Conservation (phyloP, 129 eudicot species). For the Flaveria sonorensis region DNA sequence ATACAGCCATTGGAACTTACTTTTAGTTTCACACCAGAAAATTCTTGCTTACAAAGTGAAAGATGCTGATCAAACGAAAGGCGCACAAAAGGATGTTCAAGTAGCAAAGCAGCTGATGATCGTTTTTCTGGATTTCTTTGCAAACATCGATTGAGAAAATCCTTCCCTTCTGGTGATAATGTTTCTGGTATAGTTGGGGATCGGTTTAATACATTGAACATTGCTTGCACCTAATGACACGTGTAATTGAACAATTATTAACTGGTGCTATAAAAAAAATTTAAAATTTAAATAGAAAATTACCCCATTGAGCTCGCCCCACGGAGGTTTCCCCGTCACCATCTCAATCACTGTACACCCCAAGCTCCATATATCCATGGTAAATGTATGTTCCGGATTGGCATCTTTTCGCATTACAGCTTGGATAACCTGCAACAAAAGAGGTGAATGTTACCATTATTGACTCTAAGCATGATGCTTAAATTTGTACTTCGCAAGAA, state of each 20-base stretch:
- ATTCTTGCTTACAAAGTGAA: conserved; percentile 45
- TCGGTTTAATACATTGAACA: conserved; percentile 71
- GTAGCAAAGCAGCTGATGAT: conserved; percentile 66
- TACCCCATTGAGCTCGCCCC: conserved; percentile 72
- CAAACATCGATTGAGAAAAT: conserved; percentile 67
- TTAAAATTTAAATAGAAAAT: conserved; percentile 3
- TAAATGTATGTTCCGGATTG: conserved; percentile 64
- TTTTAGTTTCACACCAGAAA: conserved; percentile 42
- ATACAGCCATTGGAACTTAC: conserved; percentile 36
- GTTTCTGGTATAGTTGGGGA: conserved; percentile 77
- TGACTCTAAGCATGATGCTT: conserved; percentile 17
- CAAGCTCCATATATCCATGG: conserved; percentile 95
- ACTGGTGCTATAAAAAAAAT: neutral
- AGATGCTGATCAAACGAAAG: conserved; percentile 44
- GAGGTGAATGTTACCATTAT: neutral
- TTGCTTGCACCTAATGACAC: conserved; percentile 63
- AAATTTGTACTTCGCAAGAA: neutral
- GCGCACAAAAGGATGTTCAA: conserved; percentile 74
- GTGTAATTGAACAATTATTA: neutral
- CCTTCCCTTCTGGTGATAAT: conserved; percentile 81
- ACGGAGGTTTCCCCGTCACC: conserved; percentile 93
- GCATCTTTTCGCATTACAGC: conserved; percentile 70
- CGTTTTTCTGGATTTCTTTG: conserved; percentile 82
- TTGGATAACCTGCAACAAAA: conserved; percentile 67
- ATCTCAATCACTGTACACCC: conserved; percentile 96